A percentile compares a stretch with the other conserved stretches of the same genome.
These are phyloP conservation scores for Macrophomina pseudophaseolina DNA, from an alignment of 2,329 filamentous ascomycete genomes.

Conservation along the genomic window DNA sequence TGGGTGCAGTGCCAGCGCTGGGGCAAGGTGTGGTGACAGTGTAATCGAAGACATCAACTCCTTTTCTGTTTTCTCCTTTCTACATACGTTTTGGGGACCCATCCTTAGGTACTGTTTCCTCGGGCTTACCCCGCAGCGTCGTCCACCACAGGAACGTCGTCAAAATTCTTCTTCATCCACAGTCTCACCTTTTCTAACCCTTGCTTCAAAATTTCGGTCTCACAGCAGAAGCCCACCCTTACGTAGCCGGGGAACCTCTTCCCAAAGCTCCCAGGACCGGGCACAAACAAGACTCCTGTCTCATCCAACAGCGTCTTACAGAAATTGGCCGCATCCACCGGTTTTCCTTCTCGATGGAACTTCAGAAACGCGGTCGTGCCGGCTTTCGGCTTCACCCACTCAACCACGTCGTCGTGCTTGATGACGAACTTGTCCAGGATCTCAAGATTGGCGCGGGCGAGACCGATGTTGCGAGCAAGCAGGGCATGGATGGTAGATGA, in stretches of 20 bases:
- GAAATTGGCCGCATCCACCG: slow-evolving; percentile 74
- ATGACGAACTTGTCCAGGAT: slow-evolving; percentile 72
- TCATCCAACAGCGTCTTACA: slow-evolving; percentile 71
- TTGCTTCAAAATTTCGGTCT: slow-evolving; percentile 70
- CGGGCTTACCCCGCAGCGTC: background rate
- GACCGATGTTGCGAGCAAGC: slow-evolving; percentile 65
- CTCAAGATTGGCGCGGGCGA: slow-evolving; percentile 71
- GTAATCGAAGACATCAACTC: no score
- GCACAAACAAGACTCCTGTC: slow-evolving; percentile 75
- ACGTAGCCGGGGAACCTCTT: slow-evolving; percentile 75
- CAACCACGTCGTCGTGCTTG: slow-evolving; percentile 65
- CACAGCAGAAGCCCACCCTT: slow-evolving; percentile 75
- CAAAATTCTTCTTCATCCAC: slow-evolving; percentile 63
- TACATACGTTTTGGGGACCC: background rate
- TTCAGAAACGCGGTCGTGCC: slow-evolving; percentile 81
- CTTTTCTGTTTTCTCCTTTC: background rate
- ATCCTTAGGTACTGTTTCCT: background rate
- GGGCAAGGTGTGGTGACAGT: background rate
- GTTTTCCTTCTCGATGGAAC: slow-evolving; percentile 65
- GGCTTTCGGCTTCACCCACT: slow-evolving; percentile 75
- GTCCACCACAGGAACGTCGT: slow-evolving; percentile 52
- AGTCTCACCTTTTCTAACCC: slow-evolving; percentile 63
- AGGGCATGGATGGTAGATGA: slow-evolving; percentile 67
- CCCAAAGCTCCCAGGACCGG: slow-evolving; percentile 77
- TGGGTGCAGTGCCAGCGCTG: background rate